Base-by-base conservation (phyloP, 805 yeast genomes). In the Ogataea nonfermentans region DNA sequence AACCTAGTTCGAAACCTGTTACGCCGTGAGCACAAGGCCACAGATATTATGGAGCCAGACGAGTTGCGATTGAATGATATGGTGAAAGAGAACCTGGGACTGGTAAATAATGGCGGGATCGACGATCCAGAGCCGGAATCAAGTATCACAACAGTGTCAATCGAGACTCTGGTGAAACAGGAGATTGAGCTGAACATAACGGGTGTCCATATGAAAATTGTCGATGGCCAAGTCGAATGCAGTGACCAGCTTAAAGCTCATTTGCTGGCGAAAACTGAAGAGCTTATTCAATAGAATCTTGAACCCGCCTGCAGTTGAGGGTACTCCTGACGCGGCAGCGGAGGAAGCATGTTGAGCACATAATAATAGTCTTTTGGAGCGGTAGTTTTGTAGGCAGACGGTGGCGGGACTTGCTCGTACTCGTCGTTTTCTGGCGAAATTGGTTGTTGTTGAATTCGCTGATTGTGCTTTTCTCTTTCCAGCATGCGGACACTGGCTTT, bases 161-260 rank as follows among this genome's bases (percentile, higher is more conserved):
- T 52, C 10, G 48, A 47, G 22, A 43, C 34, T n/a, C 31, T 67
- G 8, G 73, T 62, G 46, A 73, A 74, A 65, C 95, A 88, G 6
- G 56, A 29, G 15, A 27, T 39, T 11, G 49, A 17, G 31, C 24
- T 36, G n/a, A 52, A 31, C 36, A 47, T 46, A 9, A 24, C 17
- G 22, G 25, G 37, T 3, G 38, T 45, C 16, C 31, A 32, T 11
- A 17, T 43, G 15, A 41, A 36, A n/a, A 25, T 51, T 10, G 24
- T 37, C n/a, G 46, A 48, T 35, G 56, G 55, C 6, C 24, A 40
- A 14, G 20, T 47, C 5, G 29, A 28, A 12, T 33, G 46, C 10
- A 17, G 37, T 4, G 45, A 47, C 30, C 12, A n/a, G 23, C 34
- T 24, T 15, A 20, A 28, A 3, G 48, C 46, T 6, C 30, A 44